Base-by-base conservation (phyloP, 441 rosid species). In the Arabidopsis lyrata region DNA sequence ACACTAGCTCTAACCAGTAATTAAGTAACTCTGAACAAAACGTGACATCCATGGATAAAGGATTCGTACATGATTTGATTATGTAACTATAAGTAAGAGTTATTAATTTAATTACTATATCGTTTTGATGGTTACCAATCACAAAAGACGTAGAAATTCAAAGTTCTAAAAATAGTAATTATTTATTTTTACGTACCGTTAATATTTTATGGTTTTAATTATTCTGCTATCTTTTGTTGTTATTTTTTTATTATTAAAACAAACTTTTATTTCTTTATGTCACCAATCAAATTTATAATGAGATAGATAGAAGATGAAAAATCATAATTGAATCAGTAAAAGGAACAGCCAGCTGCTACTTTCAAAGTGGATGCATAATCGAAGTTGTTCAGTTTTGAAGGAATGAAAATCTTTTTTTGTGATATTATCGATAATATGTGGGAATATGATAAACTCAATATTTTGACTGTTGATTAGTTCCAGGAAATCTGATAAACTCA, bases 391-490 rank as follows among this genome's bases (percentile, higher is more conserved):
- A 68, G 5, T 29, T 69, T 54, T 35, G 66, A 42, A 56, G 7
- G 4, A 11, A 63, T 20, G 8, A 35, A 20, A 63, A 69, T 45
- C 1, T 8, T 10, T 13, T 29, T 35, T 29, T 38, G 55, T 64
- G 67, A 57, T 64, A 29, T 18, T 14, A 50, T 55, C 63, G 67
- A 36, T 48, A 63, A 44, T 42, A 12, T 47, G 75, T 69, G 52
- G 70, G 70, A 69, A 68, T 69, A 63, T 53, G 70, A 34, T 52
- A 53, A 67, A 52, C 64, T 42, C 52, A 56, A 76, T 7, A 48
- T 62, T 48, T 76, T 70, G 79, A 76, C 75, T 55, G 59, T 69
- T 69, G 79, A 76, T 69, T 29, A 29, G 31, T 29, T 29, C 31
- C 31, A 29, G 50, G 63, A 64, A 61, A 68, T 68, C 45, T 50